phyloP scores from a whole-genome alignment of 768 basidiomycete species.

The Basidioascus undulatus region DNA sequence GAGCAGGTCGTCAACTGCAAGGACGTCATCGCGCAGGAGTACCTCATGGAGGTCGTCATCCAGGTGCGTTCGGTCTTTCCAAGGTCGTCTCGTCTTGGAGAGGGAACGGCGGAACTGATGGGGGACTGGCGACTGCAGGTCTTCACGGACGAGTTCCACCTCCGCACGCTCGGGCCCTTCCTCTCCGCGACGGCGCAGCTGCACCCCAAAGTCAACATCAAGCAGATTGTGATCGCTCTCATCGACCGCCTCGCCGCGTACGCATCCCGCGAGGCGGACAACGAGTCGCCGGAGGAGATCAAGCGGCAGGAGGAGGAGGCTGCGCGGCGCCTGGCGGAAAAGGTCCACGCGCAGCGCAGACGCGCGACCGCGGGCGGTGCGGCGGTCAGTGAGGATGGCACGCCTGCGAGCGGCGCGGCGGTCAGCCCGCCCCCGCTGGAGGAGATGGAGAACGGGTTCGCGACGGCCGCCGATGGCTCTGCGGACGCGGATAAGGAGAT shows the following conservation, averaged over 20 bases:
- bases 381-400: too few relatives aligned
- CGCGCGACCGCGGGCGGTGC: too few relatives aligned
- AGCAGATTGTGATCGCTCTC: constrained; percentile 87
- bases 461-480: not conserved
- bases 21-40: constrained; percentile 96
- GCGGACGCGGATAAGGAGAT: constrained; percentile 13
- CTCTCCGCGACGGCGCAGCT: constrained; percentile 84
- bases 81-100: too few relatives aligned
- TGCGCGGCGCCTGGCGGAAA: constrained; percentile 62
- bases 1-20: constrained; percentile 98
- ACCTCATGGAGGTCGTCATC: constrained; percentile 98
- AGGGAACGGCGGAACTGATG: too few relatives aligned
- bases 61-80: constrained; percentile 32
- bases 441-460: not conserved
- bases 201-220: constrained; percentile 96
- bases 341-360: constrained; percentile 37
- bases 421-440: not conserved
- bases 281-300: constrained; percentile 80
- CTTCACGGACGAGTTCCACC: constrained; percentile 94
- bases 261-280: constrained; percentile 92
- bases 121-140: too few relatives aligned
- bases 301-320: constrained; percentile 84
- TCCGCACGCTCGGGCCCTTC: constrained; percentile 87
- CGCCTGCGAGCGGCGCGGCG: too few relatives aligned
- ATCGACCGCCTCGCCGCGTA: constrained; percentile 90